Evolutionary conservation across 2,329 filamentous ascomycete genomes (phyloP), one percentile per base, ranked within the genome.

Genomic region (Mycogone perniciosa): DNA sequence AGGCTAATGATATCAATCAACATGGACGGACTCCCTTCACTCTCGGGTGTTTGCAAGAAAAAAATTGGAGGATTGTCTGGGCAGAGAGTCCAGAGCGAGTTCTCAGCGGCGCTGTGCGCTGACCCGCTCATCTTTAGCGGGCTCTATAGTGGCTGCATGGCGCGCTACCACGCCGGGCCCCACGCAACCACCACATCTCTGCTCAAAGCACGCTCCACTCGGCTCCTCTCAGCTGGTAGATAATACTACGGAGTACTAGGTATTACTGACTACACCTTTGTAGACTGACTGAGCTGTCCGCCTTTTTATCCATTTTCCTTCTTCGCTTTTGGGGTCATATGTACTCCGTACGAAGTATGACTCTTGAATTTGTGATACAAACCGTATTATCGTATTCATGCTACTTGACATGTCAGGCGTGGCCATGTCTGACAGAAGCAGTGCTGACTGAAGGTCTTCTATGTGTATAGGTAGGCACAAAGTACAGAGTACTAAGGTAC

Each of bases 101-200:
- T 39, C 41, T 33, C 35, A 50, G 47, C 47, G 48, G 48, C 30
- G 41, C 39, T 34, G 48, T 41, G 41, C 43, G 48, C 43, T 37
- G 48, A 51, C 46, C 46, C 38, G 39, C 46, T 43, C 33, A 20
- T 39, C 40, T 48, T 31, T 48, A 11, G 40, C 29, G 11, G 41
- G 26, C 37, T n/a, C 31, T 35, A 37, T 37, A 46, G 48, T 46
- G 48, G 48, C 43, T 51, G 48, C 48, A 51, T 51, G 34, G 42
- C 33, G 33, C 33, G 11, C 33, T n/a, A 46, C 31, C 31, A 33
- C 35, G 34, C 44, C 44, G 44, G 44, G 47, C 47, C 40, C 47
- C 47, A 49, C 47, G 47, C 47, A 39, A 49, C 47, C 47, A 49
- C 33, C 46, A 42, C 30, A 30, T 37, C 40, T 44, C 38, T n/a